Base-by-base conservation (phyloP, 1,284 basidiomycete species). In the Microbotryomycetes sp. region DNA sequence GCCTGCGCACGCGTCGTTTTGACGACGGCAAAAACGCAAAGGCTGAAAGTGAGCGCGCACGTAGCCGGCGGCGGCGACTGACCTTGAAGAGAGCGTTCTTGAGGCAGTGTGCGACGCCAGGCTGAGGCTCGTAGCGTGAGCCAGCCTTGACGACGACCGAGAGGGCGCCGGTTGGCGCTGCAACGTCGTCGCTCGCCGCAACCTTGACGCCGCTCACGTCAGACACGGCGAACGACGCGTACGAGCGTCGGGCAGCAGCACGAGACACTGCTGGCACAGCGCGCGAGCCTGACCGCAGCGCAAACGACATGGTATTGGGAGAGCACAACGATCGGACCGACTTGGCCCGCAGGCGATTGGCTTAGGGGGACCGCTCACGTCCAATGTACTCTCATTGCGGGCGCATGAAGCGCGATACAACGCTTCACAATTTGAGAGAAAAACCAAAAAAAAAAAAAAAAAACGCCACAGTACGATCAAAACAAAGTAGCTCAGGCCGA, bases 11-110 rank as follows among this genome's bases (percentile, higher is more conserved):
- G 35, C 46, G 16, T 30, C 30, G 15, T 41, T 45, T 21, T 16
- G 26, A 16, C 31, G 53, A 54, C 31, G 53, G 18, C 23, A 51
- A 51, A 18, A 26, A 28, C 24, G 7, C 21, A 47, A 7, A 24
- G 11, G 51, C 15, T 24, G 45, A 24, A 16, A 76, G 66, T 9
- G 30, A 15, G 46, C 30, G 35, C 15, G 31, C 1, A 47, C 31
- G 28, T 28, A 9, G 45, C 3, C 35, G 27, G 56, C 18, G 28
- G 24, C 15, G 45, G 23, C 21, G 27, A 71, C 76, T 56, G 70
- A 94, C 92, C 87, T 93, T 96, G 85, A 92, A 96, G 63, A 91
- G 86, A 81, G 91, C 94, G 83, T 90, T 91, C 83, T 93, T 93
- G 76, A 96, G 82, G 66, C 85, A 85, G 79, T 93, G 88, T 9